Evolutionary conservation across 331 rosid species (phyloP).

Genomic region (Malus hybrid): DNA sequence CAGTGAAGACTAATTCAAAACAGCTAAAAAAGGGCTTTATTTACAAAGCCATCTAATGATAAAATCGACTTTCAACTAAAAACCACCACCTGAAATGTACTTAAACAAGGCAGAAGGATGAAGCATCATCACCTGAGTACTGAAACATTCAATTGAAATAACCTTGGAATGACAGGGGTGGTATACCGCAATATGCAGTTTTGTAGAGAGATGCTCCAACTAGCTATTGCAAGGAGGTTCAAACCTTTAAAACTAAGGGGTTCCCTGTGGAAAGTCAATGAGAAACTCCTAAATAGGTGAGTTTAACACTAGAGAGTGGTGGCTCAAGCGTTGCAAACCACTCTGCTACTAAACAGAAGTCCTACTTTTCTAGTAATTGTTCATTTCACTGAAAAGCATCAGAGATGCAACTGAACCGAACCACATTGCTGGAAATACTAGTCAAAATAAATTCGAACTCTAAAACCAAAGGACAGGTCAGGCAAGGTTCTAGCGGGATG

Average conservation of each 20-base stretch:
- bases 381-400: background rate
- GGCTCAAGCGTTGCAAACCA: background rate
- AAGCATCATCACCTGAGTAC: background rate
- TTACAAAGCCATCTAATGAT: no score
- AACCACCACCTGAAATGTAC: background rate
- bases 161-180: no score
- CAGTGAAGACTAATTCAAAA: no score
- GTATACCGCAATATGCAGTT: no score
- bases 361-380: background rate
- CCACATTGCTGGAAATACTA: background rate
- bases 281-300: background rate
- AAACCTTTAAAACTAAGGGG: background rate
- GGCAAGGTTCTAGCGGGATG: background rate
- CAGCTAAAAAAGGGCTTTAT: no score
- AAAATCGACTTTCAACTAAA: no score
- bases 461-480: background rate
- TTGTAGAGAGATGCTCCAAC: no score
- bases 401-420: background rate
- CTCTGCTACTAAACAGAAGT: background rate
- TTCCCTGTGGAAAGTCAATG: background rate
- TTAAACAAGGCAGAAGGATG: background rate
- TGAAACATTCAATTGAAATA: background rate
- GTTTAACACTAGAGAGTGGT: background rate
- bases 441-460: background rate
- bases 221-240: background rate